Evolutionary conservation across 1,139 yeast species (phyloP), one percentile per base, ranked within the genome.

Genomic region (Tardiomyces digboiensis): DNA sequence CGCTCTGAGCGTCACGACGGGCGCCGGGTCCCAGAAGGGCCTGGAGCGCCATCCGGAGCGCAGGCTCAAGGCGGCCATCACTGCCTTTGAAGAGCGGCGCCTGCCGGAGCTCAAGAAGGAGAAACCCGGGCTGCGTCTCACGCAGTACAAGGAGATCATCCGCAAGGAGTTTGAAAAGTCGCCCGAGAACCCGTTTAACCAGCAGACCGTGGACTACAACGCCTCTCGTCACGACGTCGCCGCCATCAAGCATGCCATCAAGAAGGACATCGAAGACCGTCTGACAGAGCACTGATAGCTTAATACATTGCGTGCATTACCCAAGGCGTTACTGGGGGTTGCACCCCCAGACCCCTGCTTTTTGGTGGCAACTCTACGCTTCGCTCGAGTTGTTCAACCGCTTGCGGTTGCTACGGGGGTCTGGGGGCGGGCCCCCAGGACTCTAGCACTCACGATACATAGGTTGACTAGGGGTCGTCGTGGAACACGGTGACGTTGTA

Each of bases 31-130:
- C 46, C 68, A 72, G 51, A 82, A 79, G 58, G 86, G 80, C 46
- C 69, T 85, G 46, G 95, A 85, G 52, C 80, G 87, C 62, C 95
- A 85, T 55, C 95, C 95, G 8, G 95, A 85, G 67, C 75, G 94
- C 64, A 75, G 95, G 60, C 84, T 81, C 63, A 86, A 85, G 68
- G 88, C 93, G 16, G 95, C 95, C 0, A 71, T 71, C 50, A 72
- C 76, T 12, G 88, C 85, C 0, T 85, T 65, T 56, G 88, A 85
- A 57, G 91, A 81, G 51, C 68, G 71, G 47, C 74, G 93, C 56
- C 61, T 82, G 42, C 93, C 94, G 7, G 87, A 82, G 57, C 52
- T 82, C 47, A 80, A 82, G 64, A 72, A 77, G 58, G 95, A 86
- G 61, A 72, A 81, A 53, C 89, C 91, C 2, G 95, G 95, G 10